Base-by-base conservation (phyloP, 768 basidiomycete species). In the Brasilioporus rufonigricans region DNA sequence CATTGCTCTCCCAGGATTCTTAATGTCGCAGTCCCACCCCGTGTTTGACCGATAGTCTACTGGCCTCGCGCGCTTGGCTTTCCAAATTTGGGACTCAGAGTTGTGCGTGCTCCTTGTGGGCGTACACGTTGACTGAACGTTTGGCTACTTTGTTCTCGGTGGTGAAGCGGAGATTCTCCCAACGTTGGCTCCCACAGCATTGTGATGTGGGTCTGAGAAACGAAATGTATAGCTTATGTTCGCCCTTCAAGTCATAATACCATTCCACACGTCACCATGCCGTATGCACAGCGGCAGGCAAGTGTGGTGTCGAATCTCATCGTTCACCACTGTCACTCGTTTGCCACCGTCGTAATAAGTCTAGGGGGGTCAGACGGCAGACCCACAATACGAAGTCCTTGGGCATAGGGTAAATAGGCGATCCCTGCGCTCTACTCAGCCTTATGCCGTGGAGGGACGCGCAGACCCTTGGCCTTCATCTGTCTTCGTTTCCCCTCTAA, bases 381-480 rank as follows among this genome's bases (percentile, higher is more conserved):
- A 35, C 19, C 32, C 43, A 24, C 29, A 43, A 26, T 23, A 10
- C 39, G 26, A 33, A 24, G 26, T 14, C 39, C 26, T 41, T 26
- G 56, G 53, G 47, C 49, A 54, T 12, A 55, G 50, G 43, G 44
- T 32, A 52, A n/a, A 49, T 18, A 39, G 21, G 39, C 31, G 24
- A 66, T 66, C 24, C 61, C 55, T 21, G 60, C 43, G 23, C 55
- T 58, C 38, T 71, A 59, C 46, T 58, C 55, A 41, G 60, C 62
- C 53, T 73, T 78, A 39, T 68, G 70, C 48, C 84, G 82, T 31
- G 84, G 80, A 29, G 80, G 84, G 43, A 83, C 83, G 39, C 83
- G 84, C 40, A 89, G 75, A 51, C 88, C 86, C 69, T 85, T 88
- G 6, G 83, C 84, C 65, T 87, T 91, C 80, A 89, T 83, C 55